Base-by-base conservation (phyloP, 1,284 basidiomycete species). In the Coriolopsis trogii region DNA sequence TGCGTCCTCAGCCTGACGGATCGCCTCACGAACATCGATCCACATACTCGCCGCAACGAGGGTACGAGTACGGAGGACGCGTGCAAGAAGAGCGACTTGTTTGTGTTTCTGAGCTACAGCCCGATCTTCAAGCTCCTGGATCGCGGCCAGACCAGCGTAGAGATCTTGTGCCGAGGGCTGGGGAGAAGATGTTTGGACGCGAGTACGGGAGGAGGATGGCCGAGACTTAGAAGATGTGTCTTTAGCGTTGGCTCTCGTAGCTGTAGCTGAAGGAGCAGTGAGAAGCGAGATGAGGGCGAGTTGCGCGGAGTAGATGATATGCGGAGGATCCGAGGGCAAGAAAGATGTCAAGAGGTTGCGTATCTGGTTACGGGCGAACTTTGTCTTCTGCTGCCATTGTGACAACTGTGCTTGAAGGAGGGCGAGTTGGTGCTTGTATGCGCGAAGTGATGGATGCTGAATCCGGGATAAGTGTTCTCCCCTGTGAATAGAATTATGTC, bases 381-480 rank as follows among this genome's bases (percentile, higher is more conserved):
- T 85, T 16, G 72, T 60, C 61, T 85, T 87, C 34, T 80, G 72
- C 49, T 79, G 75, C 67, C 73, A 76, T 31, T 69, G 67, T 0
- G 84, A 75, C 9, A 85, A 70, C 34, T 78, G 80, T 3, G 82
- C 80, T 31, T 84, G 84, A 29, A 87, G 75, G 26, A 83, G 71
- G 0, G 77, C 76, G 18, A 89, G 66, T 55, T 81, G 78, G 13
- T 80, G 78, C 43, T 76, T 79, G 61, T 84, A 84, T 15, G 74
- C 67, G 43, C 79, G 73, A 9, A 89, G 71, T 8, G 84, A 77
- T 2, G 87, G 83, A 58, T 86, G 81, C 81, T 86, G 51, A 1
- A 50, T 5, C 12, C 2, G 12, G 37, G 12, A 31, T 46, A 16
- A 60, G 21, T 15, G 4, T 23, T 10, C 7, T 0, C n/a, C 23